These are phyloP conservation scores for Phytopythium mirpurense DNA, from an alignment of 352 stramenopile genomes.

Conservation along the genomic window DNA sequence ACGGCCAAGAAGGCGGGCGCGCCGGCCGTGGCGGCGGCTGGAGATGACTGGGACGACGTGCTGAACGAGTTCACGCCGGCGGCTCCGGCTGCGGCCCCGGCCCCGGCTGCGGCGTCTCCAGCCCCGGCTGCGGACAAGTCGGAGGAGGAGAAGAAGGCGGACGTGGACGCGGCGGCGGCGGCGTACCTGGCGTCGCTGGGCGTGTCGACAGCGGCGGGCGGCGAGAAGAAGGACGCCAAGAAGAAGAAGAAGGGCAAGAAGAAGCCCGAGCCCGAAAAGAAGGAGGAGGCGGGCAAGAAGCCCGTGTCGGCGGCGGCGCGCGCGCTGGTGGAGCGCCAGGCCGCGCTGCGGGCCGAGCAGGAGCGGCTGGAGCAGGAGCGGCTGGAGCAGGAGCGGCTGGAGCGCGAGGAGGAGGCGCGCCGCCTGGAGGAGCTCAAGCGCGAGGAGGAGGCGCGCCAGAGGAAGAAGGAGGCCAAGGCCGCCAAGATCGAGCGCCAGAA, in stretches of 20 bases:
- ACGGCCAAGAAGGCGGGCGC: slow-evolving; percentile 44
- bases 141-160: slow-evolving; percentile 12
- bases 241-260: slow-evolving; percentile 88
- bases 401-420: slow-evolving; percentile 64
- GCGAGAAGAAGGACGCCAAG: slow-evolving; percentile 62
- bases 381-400: slow-evolving; percentile 51
- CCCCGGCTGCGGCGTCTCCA: slow-evolving; percentile 11
- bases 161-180: slow-evolving; percentile 65
- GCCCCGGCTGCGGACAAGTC: slow-evolving; percentile 10
- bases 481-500: slow-evolving; percentile 93
- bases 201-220: slow-evolving; percentile 42
- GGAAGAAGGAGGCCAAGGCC: slow-evolving; percentile 81
- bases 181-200: slow-evolving; percentile 74
- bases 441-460: slow-evolving; percentile 59
- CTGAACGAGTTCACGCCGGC: slow-evolving; percentile 61
- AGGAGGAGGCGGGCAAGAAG: slow-evolving; percentile 64
- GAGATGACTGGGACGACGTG: slow-evolving; percentile 67
- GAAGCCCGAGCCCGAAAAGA: slow-evolving; percentile 42
- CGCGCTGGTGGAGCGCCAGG: slow-evolving; percentile 68
- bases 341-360: slow-evolving; percentile 64
- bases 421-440: slow-evolving; percentile 34
- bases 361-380: slow-evolving; percentile 58
- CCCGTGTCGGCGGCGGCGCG: slow-evolving; percentile 69
- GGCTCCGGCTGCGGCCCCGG: slow-evolving; percentile 6
- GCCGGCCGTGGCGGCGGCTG: slow-evolving; percentile 17